A percentile compares a stretch with the other conserved stretches of the same genome.
Evolutionary conservation across 441 rosid species (phyloP).

Genomic region (Sinapis alba): DNA sequence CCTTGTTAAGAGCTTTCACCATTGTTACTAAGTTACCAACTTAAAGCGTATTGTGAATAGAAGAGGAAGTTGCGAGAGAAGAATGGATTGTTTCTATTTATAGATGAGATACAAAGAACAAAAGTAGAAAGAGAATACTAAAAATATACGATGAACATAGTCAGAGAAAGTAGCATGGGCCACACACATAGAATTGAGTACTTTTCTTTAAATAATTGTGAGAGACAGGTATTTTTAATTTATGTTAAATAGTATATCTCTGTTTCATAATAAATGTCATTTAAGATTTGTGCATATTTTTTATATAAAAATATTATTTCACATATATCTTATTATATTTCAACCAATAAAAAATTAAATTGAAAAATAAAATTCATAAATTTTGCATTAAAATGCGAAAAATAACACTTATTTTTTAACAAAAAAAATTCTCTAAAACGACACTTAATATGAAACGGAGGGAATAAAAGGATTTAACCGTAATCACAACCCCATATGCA

Average conservation of each 20-base stretch:
- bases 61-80: slow-evolving; percentile 36
- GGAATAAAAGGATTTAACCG: not conserved
- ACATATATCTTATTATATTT: too few species aligned
- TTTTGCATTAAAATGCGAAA: too few species aligned
- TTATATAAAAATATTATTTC: too few species aligned
- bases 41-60: slow-evolving; percentile 8
- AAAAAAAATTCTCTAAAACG: too few species aligned
- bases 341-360: too few species aligned
- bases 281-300: too few species aligned
- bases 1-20: slow-evolving; percentile 64
- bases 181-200: slow-evolving; percentile 35
- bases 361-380: too few species aligned
- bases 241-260: too few species aligned
- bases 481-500: slow-evolving; percentile 36
- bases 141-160: slow-evolving; percentile 39
- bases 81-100: slow-evolving; percentile 45
- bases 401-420: too few species aligned
- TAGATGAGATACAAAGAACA: slow-evolving; percentile 41
- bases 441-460: too few species aligned
- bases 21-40: slow-evolving; percentile 24
- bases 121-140: slow-evolving; percentile 28
- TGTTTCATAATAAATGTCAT: too few species aligned
- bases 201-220: slow-evolving; percentile 36
- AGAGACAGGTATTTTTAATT: slow-evolving; percentile 51
- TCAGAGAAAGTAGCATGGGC: slow-evolving; percentile 45